Percentiles rank a stretch among this genome's conserved stretches.
phyloP scores from a whole-genome alignment of 192 early-diverging fungal genomes.

The Podila verticillata region DNA sequence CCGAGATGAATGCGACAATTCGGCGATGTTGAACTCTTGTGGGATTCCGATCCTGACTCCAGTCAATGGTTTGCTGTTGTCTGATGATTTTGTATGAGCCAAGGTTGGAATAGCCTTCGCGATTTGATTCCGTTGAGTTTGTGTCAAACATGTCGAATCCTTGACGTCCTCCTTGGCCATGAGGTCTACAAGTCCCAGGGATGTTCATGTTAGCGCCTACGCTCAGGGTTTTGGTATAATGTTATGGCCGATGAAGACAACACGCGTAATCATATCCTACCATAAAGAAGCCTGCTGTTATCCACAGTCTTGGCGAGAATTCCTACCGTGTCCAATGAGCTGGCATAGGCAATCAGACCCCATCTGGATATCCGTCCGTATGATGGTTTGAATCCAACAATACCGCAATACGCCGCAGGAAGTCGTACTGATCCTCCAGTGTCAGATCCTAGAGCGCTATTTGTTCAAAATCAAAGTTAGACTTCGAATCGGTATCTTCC shows the following conservation, averaged over 20 bases:
- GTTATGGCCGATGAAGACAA: neutral
- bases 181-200: conserved; percentile 42
- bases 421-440: conserved; percentile 95
- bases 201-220: neutral
- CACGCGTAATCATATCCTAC: conserved; percentile 41
- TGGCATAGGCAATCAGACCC: conserved; percentile 88
- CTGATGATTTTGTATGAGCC: neutral
- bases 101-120: neutral
- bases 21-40: conserved; percentile 81
- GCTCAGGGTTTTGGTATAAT: neutral
- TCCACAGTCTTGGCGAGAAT: conserved; percentile 70
- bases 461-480: neutral
- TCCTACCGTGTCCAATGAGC: conserved; percentile 91
- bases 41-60: conserved; percentile 18
- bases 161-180: conserved; percentile 65
- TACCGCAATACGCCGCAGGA: conserved; percentile 93
- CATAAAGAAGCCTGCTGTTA: conserved; percentile 66
- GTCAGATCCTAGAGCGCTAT: conserved; percentile 89
- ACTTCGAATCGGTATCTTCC: neutral
- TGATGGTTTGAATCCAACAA: conserved; percentile 93
- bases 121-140: conserved; percentile 17
- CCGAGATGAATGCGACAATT: conserved; percentile 66
- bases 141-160: conserved; percentile 66
- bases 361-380: conserved; percentile 88
- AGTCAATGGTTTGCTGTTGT: conserved; percentile 6